Conservation (phyloP, 2,329 filamentous ascomycete species). For the Fusarium paranaense region DNA sequence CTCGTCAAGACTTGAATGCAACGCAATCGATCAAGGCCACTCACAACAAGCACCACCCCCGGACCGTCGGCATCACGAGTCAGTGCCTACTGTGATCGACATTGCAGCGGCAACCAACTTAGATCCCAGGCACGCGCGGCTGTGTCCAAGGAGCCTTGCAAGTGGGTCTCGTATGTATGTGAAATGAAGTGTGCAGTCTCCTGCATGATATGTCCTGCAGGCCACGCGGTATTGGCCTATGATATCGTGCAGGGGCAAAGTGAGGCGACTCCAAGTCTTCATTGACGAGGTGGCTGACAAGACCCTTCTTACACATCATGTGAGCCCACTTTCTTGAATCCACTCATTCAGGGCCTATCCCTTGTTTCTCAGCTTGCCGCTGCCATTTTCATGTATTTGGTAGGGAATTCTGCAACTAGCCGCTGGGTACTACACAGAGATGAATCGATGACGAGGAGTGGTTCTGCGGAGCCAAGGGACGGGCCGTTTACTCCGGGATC, state of each 20-base stretch:
- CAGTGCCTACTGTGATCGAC: conserved; percentile 8
- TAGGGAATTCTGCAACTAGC: not conserved
- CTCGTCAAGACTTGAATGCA: not conserved
- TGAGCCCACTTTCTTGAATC: not conserved
- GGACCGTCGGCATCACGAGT: conserved; percentile 13
- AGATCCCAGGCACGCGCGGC: conserved; percentile 5
- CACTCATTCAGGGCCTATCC: not conserved
- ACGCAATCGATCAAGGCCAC: not conserved
- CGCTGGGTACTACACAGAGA: not conserved
- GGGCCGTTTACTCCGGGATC: not conserved
- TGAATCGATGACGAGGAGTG: not conserved
- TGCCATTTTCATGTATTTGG: not conserved
- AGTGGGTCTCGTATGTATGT: not conserved
- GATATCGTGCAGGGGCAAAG: not conserved
- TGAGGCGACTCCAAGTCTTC: not conserved
- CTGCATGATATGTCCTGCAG: not conserved
- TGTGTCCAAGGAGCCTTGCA: not conserved
- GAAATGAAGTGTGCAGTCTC: conserved; percentile 7
- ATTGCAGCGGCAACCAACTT: not conserved
- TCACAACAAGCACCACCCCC: not conserved
- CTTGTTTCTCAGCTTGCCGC: not conserved
- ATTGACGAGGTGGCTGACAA: conserved; percentile 31
- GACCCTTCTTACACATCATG: not conserved
- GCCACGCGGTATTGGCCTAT: not conserved
- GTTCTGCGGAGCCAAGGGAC: not conserved